Conservation (phyloP, 257 asterid genomes). For the Capsicum baccatum region DNA sequence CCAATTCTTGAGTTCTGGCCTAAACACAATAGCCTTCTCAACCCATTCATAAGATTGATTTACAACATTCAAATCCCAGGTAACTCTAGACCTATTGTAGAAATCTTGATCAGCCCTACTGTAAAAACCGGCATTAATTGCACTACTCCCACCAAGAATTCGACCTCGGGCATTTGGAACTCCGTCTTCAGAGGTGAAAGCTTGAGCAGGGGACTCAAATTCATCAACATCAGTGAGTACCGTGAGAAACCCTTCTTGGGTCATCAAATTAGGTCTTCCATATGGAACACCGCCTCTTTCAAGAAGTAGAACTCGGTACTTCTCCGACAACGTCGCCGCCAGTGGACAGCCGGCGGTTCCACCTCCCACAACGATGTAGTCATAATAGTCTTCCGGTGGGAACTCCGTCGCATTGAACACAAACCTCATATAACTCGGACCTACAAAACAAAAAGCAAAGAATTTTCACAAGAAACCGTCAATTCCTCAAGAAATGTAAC, state of each 20-base stretch:
- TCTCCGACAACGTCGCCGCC: slow-evolving; percentile 81
- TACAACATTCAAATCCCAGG: slow-evolving; percentile 63
- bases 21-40: slow-evolving; percentile 76
- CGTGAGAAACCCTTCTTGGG: slow-evolving; percentile 69
- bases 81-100: slow-evolving; percentile 54
- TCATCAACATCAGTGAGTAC: slow-evolving; percentile 61
- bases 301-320: slow-evolving; percentile 69
- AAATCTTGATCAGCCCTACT: slow-evolving; percentile 62
- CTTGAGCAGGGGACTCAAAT: slow-evolving; percentile 73
- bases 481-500: background rate
- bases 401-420: slow-evolving; percentile 69
- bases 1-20: slow-evolving; percentile 76
- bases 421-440: slow-evolving; percentile 61
- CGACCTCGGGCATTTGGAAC: slow-evolving; percentile 91
- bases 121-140: slow-evolving; percentile 83
- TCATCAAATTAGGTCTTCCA: slow-evolving; percentile 67
- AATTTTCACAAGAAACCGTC: background rate
- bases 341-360: slow-evolving; percentile 96
- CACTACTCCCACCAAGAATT: slow-evolving; percentile 93
- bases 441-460: slow-evolving; percentile 37
- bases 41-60: slow-evolving; percentile 88
- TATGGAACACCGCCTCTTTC: slow-evolving; percentile 85
- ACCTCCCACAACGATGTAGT: slow-evolving; percentile 76
- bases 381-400: slow-evolving; percentile 60
- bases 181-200: slow-evolving; percentile 84